A percentile compares a stretch with the other conserved stretches of the same genome.
These are phyloP conservation scores for Rutstroemia sp. DNA, from an alignment of 2,329 filamentous ascomycete genomes.

Conservation along the genomic window DNA sequence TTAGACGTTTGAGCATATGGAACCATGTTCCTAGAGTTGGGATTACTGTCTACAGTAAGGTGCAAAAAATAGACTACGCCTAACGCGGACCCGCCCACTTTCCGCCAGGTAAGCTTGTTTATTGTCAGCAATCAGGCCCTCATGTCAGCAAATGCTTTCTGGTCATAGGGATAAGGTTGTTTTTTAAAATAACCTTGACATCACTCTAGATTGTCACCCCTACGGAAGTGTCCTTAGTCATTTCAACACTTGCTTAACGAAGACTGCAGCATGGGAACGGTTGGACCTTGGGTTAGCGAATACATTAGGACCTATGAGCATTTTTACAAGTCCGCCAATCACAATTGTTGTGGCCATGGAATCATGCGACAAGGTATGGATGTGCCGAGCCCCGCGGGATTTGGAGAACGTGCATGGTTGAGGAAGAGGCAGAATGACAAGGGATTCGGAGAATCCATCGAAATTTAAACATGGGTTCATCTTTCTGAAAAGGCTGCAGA, in stretches of 20 bases:
- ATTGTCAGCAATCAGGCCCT: not conserved
- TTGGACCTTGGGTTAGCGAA: no score
- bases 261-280: no score
- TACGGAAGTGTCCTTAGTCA: not conserved
- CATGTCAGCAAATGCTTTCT: constrained; percentile 1
- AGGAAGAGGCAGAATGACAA: no score
- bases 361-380: no score
- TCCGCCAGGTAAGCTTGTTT: not conserved
- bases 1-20: not conserved
- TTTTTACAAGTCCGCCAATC: not conserved
- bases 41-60: not conserved
- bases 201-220: not conserved
- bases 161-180: not conserved
- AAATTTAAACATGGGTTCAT: no score
- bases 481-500: no score
- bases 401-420: no score
- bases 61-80: not conserved
- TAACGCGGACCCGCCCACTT: not conserved
- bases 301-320: no score
- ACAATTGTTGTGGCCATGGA: no score
- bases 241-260: not conserved
- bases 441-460: no score
- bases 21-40: not conserved
- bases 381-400: no score
- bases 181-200: not conserved